Conservation (phyloP, 2,329 filamentous ascomycete species). For the Aureobasidium vineae region DNA sequence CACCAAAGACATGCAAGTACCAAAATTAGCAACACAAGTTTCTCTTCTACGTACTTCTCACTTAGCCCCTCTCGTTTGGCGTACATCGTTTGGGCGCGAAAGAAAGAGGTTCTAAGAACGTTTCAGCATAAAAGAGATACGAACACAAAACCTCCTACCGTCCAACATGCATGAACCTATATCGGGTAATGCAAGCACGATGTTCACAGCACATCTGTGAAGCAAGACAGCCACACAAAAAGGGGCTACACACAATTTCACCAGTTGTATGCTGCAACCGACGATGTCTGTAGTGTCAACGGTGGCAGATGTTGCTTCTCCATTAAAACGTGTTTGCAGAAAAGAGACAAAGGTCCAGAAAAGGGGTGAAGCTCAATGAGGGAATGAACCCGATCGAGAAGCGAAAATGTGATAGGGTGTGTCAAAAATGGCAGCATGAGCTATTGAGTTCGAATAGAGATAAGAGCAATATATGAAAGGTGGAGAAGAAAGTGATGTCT, state of each 20-base stretch:
- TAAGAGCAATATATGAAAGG: background rate
- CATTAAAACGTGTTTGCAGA: too few species aligned
- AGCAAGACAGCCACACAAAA: too few species aligned
- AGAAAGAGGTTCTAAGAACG: background rate
- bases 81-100: background rate
- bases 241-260: too few species aligned
- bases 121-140: background rate
- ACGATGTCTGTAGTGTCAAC: too few species aligned
- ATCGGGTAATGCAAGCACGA: background rate
- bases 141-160: background rate
- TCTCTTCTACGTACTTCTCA: background rate
- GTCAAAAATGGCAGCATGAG: background rate
- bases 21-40: background rate
- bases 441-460: background rate
- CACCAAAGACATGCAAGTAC: too few species aligned
- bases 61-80: constrained; percentile 2
- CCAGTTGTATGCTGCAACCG: too few species aligned
- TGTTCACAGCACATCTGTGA: too few species aligned
- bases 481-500: background rate
- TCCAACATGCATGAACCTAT: constrained; percentile 10
- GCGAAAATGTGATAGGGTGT: background rate
- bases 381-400: background rate
- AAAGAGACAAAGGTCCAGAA: background rate
- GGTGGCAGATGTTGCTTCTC: too few species aligned
- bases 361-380: background rate